These are phyloP conservation scores for Nicotiana tabacum DNA, from an alignment of 257 asterid species.

Conservation along the genomic window DNA sequence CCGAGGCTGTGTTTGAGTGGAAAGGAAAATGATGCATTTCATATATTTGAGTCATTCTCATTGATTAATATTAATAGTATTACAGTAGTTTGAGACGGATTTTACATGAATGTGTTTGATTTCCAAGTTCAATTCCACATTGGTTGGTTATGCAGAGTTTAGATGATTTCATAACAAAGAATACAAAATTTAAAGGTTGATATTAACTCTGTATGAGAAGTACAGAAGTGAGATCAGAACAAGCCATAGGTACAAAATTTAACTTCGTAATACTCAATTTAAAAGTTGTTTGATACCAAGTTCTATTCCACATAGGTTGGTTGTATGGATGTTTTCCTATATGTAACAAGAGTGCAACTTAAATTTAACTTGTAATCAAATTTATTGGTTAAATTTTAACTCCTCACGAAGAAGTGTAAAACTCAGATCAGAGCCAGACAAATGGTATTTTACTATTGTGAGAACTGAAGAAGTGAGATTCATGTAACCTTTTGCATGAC, in stretches of 20 bases:
- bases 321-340: too few relatives aligned
- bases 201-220: neutral
- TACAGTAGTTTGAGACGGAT: neutral
- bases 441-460: too few relatives aligned
- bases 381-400: too few relatives aligned
- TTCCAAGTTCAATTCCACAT: neutral
- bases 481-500: neutral
- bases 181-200: neutral
- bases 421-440: too few relatives aligned
- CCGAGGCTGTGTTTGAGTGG: neutral
- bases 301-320: too few relatives aligned
- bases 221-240: neutral
- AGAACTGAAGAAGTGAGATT: neutral
- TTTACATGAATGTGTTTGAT: neutral
- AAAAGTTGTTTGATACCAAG: too few relatives aligned
- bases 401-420: too few relatives aligned
- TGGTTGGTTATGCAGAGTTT: neutral
- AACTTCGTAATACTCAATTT: too few relatives aligned
- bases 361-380: too few relatives aligned
- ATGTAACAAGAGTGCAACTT: too few relatives aligned
- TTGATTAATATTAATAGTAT: neutral
- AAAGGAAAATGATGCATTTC: neutral
- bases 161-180: neutral
- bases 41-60: neutral
- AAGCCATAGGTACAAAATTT: neutral